Conservation (phyloP, 2,329 filamentous ascomycete genomes). For the Dichotomopilus funicola region DNA sequence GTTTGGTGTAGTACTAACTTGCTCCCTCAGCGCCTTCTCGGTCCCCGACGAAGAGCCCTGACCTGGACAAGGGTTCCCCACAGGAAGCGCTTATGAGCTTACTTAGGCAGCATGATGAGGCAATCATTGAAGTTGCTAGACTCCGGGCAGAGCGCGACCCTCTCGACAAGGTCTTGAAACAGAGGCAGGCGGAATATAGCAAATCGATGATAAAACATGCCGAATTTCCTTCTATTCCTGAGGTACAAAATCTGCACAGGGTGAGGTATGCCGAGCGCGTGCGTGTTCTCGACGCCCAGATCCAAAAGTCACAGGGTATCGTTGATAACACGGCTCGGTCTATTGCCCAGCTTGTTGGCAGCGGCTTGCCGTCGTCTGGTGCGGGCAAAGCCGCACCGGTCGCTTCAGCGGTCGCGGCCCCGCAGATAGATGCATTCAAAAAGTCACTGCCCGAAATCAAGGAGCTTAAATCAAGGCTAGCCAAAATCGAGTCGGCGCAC, state of each 20-base stretch:
- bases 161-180: slow-evolving; percentile 12
- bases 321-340: background rate
- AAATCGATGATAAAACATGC: slow-evolving; percentile 18
- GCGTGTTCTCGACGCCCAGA: slow-evolving; percentile 1
- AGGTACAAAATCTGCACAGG: slow-evolving; percentile 21
- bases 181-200: slow-evolving; percentile 19
- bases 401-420: background rate
- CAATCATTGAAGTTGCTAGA: slow-evolving; percentile 1
- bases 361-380: no score
- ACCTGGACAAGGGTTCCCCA: background rate
- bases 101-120: slow-evolving; percentile 1
- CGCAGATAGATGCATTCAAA: background rate
- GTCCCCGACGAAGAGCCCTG: background rate
- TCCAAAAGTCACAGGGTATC: slow-evolving; percentile 4
- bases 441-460: slow-evolving; percentile 4
- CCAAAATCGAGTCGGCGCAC: background rate
- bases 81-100: background rate
- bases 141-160: slow-evolving; percentile 11
- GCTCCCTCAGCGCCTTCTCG: background rate
- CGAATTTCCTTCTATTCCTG: slow-evolving; percentile 22
- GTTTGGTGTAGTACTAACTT: background rate
- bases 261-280: slow-evolving; percentile 6
- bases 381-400: no score
- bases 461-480: slow-evolving; percentile 4
- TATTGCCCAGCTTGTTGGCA: background rate